Evolutionary conservation across 1,284 basidiomycete genomes (phyloP).

Genomic region (Ganoderma boninense): DNA sequence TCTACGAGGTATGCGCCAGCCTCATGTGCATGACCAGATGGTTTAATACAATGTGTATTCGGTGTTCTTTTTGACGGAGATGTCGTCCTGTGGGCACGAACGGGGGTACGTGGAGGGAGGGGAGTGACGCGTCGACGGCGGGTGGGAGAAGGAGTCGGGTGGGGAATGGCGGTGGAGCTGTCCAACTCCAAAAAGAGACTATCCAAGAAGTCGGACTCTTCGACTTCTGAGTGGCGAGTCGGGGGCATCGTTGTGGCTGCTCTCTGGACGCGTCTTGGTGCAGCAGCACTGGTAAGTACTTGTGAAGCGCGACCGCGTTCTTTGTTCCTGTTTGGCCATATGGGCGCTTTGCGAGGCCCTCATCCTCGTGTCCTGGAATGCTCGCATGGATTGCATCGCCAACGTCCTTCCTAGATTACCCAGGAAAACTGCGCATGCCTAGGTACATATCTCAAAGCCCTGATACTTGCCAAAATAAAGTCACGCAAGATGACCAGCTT

Average conservation of each 20-base stretch:
- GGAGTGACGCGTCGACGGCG: constrained; percentile 20
- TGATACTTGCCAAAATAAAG: no score
- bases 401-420: no score
- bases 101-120: constrained; percentile 19
- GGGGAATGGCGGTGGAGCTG: not conserved
- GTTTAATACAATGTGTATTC: not conserved
- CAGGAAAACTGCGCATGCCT: no score
- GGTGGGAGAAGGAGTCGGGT: constrained; percentile 23
- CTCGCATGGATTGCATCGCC: no score
- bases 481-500: no score
- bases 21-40: not conserved
- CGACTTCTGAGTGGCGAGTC: constrained; percentile 17
- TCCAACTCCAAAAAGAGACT: constrained; percentile 26
- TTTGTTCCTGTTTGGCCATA: constrained; percentile 27
- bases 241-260: constrained; percentile 25
- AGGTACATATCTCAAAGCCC: no score
- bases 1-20: constrained; percentile 13
- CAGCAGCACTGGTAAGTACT: no score
- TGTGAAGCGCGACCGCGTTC: constrained; percentile 32
- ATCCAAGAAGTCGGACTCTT: constrained; percentile 27
- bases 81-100: constrained; percentile 14
- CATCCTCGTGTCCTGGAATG: no score
- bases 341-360: constrained; percentile 23
- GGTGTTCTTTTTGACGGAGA: constrained; percentile 2
- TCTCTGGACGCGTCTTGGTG: no score